Conservation (phyloP, 306 rosid genomes). For the Sicyos baderoa region DNA sequence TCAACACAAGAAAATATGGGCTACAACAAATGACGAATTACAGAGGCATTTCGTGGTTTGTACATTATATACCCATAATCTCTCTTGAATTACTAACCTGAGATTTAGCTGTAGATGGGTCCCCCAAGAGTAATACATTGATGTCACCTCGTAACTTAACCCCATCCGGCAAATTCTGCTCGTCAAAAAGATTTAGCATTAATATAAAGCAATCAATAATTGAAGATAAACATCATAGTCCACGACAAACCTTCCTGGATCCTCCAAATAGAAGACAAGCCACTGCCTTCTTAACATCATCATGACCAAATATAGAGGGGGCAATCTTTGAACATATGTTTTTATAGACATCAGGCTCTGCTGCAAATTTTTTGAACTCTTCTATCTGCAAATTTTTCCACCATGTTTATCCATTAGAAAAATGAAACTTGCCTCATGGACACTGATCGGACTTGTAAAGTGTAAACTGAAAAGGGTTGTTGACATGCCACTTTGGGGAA, state of each 20-base stretch:
- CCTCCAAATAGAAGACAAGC: conserved; percentile 97
- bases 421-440: conserved; percentile 2
- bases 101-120: conserved; percentile 97
- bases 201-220: not conserved
- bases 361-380: conserved; percentile 82
- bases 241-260: conserved; percentile 66
- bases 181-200: conserved; percentile 23
- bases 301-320: conserved; percentile 95
- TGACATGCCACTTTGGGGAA: not conserved
- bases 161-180: conserved; percentile 90
- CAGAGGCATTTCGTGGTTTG: not conserved
- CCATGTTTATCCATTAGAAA: conserved; percentile 9
- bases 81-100: conserved; percentile 43
- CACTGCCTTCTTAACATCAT: conserved; percentile 80
- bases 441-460: not conserved
- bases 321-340: conserved; percentile 82
- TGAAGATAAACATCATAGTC: not conserved
- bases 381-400: conserved; percentile 52
- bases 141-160: conserved; percentile 95
- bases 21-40: not conserved
- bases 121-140: conserved; percentile 91
- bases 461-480: not conserved
- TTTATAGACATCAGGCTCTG: conserved; percentile 71
- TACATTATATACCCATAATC: conserved; percentile 18
- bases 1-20: not conserved